These are phyloP conservation scores for Rutstroemia sydowiana DNA, from an alignment of 2,329 filamentous ascomycete genomes.

Conservation along the genomic window DNA sequence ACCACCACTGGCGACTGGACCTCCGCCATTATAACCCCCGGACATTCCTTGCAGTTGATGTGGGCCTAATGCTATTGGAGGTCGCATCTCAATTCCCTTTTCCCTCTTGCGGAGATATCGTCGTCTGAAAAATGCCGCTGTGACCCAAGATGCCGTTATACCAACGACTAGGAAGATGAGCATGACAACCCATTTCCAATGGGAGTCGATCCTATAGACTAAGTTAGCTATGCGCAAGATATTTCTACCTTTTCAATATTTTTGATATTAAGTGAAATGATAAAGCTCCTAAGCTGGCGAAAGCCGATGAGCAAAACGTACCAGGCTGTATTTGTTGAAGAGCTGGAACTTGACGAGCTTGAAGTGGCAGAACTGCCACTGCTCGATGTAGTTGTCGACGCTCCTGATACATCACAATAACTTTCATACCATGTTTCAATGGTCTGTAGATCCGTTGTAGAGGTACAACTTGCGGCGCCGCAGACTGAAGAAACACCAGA, in stretches of 20 bases:
- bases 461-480: slow-evolving; percentile 46
- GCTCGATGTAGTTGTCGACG: slow-evolving; percentile 22
- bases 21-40: slow-evolving; percentile 20
- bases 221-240: no score
- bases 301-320: slow-evolving; percentile 6
- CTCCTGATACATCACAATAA: slow-evolving; percentile 48
- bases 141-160: slow-evolving; percentile 59
- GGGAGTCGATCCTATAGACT: slow-evolving; percentile 51
- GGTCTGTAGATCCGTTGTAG: slow-evolving; percentile 39
- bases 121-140: slow-evolving; percentile 63
- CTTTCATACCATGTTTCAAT: slow-evolving; percentile 65
- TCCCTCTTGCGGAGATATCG: slow-evolving; percentile 67
- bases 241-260: no score
- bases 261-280: no score
- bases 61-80: slow-evolving; percentile 32
- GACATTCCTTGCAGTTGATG: slow-evolving; percentile 30
- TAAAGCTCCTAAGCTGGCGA: no score
- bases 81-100: slow-evolving; percentile 34
- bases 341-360: slow-evolving; percentile 3
- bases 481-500: slow-evolving; percentile 57
- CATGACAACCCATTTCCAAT: slow-evolving; percentile 79
- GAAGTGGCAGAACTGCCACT: slow-evolving; percentile 8
- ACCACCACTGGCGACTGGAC: slow-evolving; percentile 13
- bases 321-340: slow-evolving; percentile 10
- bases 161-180: slow-evolving; percentile 65